Base-by-base conservation (phyloP, 768 basidiomycete genomes). In the Tulasnella sp. region DNA sequence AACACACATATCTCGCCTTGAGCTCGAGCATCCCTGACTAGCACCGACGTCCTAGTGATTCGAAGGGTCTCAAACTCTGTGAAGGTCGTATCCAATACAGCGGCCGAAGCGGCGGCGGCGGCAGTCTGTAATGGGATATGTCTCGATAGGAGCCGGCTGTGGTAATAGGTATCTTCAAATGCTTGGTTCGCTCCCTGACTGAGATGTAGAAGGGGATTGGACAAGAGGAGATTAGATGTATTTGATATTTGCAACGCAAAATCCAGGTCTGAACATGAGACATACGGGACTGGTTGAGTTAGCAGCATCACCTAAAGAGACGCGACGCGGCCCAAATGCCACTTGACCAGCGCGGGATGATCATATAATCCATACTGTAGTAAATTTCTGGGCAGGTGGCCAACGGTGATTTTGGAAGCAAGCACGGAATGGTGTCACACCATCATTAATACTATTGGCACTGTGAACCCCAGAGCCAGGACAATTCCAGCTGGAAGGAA, bases 181-280 rank as follows among this genome's bases (percentile, higher is more conserved):
- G 76, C 73, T 64, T 76, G 75, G 64, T 76, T 76, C 11, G 76
- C 75, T 27, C 75, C 76, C 67, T 77, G 75, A 1, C 76, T 75
- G 17, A 77, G 70, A 60, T 77, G 76, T 74, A 76, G 58, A n/a
- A 23, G 8, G 15, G 38, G 17, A 49, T n/a, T n/a, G n/a, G n/a
- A n/a, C n/a, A n/a, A n/a, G n/a, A n/a, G n/a, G 3, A 27, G 43
- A 30, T 41, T 34, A n/a, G n/a, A n/a, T n/a, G n/a, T n/a, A n/a
- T n/a, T n/a, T n/a, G n/a, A n/a, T n/a, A n/a, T n/a, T n/a, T n/a
- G n/a, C n/a, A n/a, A n/a, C n/a, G n/a, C n/a, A n/a, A n/a, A n/a
- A n/a, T n/a, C n/a, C n/a, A n/a, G n/a, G n/a, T n/a, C n/a, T n/a
- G n/a, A n/a, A n/a, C n/a, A n/a, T n/a, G n/a, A n/a, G n/a, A n/a